Conservation (phyloP, 495 filamentous ascomycete species). For the Podospora appendiculata region DNA sequence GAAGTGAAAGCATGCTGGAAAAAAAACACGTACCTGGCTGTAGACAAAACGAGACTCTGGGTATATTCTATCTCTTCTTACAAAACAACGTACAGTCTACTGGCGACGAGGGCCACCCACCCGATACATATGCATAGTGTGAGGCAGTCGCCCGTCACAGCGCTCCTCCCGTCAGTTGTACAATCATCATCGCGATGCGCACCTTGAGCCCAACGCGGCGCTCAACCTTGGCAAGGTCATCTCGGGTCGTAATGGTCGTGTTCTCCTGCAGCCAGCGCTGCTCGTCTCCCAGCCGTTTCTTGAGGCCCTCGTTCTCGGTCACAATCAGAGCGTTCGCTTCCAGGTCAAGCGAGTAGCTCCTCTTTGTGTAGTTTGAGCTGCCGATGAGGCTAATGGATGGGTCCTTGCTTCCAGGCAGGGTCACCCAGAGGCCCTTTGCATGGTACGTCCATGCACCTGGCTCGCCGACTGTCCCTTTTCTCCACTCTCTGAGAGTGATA, state of each 20-base stretch:
- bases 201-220: slow-evolving; percentile 80
- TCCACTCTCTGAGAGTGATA: slow-evolving; percentile 84
- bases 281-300: slow-evolving; percentile 66
- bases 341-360: slow-evolving; percentile 85
- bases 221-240: slow-evolving; percentile 73
- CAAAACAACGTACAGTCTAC: background rate
- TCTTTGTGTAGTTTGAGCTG: slow-evolving; percentile 91
- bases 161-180: slow-evolving; percentile 61
- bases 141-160: slow-evolving; percentile 30
- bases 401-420: slow-evolving; percentile 48
- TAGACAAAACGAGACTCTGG: background rate
- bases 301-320: slow-evolving; percentile 68
- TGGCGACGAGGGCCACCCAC: background rate
- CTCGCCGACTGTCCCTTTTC: slow-evolving; percentile 68
- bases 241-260: slow-evolving; percentile 54
- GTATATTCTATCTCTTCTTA: background rate
- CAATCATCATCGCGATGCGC: slow-evolving; percentile 84
- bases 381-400: slow-evolving; percentile 81
- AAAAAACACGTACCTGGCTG: too few relatives aligned
- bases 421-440: slow-evolving; percentile 93
- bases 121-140: too few relatives aligned
- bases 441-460: slow-evolving; percentile 94
- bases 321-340: slow-evolving; percentile 81
- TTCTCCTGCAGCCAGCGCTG: slow-evolving; percentile 68
- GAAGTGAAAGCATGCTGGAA: too few relatives aligned